Percentiles rank a stretch among this genome's conserved stretches.
Evolutionary conservation across 2,329 filamentous ascomycete genomes (phyloP).

Genomic region (Fusarium foetens): DNA sequence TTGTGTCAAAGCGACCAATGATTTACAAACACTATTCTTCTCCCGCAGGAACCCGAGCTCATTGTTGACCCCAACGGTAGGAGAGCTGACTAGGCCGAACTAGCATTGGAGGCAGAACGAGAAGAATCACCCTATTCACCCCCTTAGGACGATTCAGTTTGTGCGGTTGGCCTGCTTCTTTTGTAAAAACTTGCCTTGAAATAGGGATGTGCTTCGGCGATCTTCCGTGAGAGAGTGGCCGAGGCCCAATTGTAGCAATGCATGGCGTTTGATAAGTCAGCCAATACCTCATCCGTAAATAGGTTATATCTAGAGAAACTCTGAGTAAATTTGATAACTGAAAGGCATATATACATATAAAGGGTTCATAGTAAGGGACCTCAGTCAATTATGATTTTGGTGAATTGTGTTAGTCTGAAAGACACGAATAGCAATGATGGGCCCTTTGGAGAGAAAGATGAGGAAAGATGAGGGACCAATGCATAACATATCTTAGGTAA

Average conservation of each 20-base stretch:
- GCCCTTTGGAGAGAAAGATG: not conserved
- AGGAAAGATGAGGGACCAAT: not conserved
- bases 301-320: not conserved
- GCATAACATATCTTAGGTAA: not conserved
- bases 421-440: not conserved
- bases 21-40: constrained; percentile 32
- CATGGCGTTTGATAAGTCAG: not conserved
- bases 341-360: not conserved
- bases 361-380: not conserved
- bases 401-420: not conserved
- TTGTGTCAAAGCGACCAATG: constrained; percentile 37
- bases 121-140: not conserved
- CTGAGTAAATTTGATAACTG: not conserved
- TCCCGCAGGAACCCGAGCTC: constrained; percentile 35
- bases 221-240: constrained; percentile 18
- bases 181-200: constrained; percentile 17
- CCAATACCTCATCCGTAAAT: not conserved
- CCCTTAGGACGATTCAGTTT: not conserved
- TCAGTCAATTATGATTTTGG: not conserved
- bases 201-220: constrained; percentile 22
- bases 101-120: not conserved
- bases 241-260: constrained; percentile 1
- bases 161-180: constrained; percentile 20
- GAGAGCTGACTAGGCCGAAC: constrained; percentile 8
- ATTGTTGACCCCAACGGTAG: constrained; percentile 36